Evolutionary conservation across 495 filamentous ascomycete species (phyloP).

Genomic region (Cercophora scortea): DNA sequence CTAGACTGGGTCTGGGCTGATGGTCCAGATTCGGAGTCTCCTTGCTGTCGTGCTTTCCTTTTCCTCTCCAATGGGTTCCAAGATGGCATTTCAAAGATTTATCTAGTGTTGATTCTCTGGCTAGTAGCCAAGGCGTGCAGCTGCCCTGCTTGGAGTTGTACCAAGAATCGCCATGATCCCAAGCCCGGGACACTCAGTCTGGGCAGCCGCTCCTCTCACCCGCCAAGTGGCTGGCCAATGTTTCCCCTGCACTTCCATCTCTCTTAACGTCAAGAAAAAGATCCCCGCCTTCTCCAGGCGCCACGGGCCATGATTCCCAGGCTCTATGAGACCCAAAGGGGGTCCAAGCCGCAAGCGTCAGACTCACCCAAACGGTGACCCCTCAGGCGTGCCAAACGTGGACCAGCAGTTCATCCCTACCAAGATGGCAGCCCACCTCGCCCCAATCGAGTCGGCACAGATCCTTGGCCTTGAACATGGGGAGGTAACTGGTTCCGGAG

Average conservation of each 20-base stretch:
- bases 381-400: background rate
- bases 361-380: slow-evolving; percentile 7
- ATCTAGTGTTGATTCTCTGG: no score
- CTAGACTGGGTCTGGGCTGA: no score
- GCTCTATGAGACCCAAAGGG: slow-evolving; percentile 1
- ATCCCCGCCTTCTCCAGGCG: slow-evolving; percentile 7
- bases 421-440: slow-evolving; percentile 3
- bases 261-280: slow-evolving; percentile 6
- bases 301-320: slow-evolving; percentile 10
- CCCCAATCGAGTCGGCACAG: slow-evolving; percentile 5
- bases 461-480: slow-evolving; percentile 5
- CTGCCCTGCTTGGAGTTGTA: no score
- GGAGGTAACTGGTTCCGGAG: slow-evolving; percentile 22
- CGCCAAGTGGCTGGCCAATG: slow-evolving; percentile 8
- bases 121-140: no score
- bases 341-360: slow-evolving; percentile 5
- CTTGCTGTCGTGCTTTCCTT: no score
- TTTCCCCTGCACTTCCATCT: slow-evolving; percentile 3
- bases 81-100: no score
- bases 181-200: background rate
- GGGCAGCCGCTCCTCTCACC: background rate
- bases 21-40: no score
- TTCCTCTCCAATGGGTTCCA: no score
- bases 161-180: no score
- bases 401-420: background rate